phyloP scores from a whole-genome alignment of 306 rosid genomes.

The Crotalaria pallida region DNA sequence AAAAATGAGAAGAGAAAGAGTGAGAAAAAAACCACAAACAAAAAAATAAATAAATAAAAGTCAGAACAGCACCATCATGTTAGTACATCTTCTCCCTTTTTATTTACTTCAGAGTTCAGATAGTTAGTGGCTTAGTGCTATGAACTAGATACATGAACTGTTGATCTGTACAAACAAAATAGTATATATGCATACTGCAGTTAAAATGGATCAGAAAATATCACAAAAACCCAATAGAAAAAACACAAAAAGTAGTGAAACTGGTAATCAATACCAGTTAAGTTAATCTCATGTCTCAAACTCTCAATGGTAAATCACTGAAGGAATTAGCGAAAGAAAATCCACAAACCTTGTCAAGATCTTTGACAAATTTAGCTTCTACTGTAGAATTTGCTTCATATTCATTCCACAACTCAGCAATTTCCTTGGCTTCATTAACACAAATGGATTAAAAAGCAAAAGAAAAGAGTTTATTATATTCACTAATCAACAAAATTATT shows the following conservation, averaged over 20 bases:
- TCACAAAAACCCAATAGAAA: neutral
- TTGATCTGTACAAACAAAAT: neutral
- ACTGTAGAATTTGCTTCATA: slow-evolving; percentile 72
- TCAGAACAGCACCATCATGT: neutral
- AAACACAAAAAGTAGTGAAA: neutral
- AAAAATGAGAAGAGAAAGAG: neutral
- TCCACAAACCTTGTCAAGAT: slow-evolving; percentile 69
- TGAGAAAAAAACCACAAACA: neutral
- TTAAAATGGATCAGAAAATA: slow-evolving; percentile 4
- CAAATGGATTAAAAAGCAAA: slow-evolving; percentile 14
- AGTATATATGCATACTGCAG: neutral
- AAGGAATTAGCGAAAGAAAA: neutral
- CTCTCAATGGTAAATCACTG: neutral
- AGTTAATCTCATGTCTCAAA: neutral
- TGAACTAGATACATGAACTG: neutral
- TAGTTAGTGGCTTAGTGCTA: neutral
- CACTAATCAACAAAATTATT: slow-evolving; percentile 5
- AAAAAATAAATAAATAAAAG: neutral
- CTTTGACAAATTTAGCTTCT: slow-evolving; percentile 91
- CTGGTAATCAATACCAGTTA: neutral
- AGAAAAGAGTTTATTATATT: neutral
- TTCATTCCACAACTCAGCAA: slow-evolving; percentile 78
- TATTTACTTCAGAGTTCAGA: neutral
- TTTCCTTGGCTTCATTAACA: slow-evolving; percentile 58
- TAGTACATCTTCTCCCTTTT: neutral